Conservation (phyloP, 345 rosid species). For the Brassica cretica region DNA sequence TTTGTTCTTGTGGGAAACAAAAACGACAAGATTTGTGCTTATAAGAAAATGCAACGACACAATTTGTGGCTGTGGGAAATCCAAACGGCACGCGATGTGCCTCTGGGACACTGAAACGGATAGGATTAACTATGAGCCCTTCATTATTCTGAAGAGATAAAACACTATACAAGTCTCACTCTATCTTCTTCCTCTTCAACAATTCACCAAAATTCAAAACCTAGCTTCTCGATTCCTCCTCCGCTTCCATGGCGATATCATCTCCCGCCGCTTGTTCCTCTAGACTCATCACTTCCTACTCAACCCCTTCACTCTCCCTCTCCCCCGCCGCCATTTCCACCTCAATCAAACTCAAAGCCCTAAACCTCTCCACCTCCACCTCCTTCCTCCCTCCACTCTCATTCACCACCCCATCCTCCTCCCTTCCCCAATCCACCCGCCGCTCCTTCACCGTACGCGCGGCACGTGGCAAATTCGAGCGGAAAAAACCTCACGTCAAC, state of each 20-base stretch:
- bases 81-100: not conserved
- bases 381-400: not conserved
- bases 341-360: not conserved
- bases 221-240: not conserved
- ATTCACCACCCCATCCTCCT: not conserved
- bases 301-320: not conserved
- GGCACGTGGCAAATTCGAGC: not conserved
- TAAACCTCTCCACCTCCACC: not conserved
- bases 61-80: not conserved
- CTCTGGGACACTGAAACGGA: not conserved
- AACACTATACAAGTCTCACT: conserved; percentile 1
- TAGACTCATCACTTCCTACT: not conserved
- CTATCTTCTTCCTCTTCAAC: not conserved
- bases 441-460: not conserved
- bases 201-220: not conserved
- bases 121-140: not conserved
- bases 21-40: not conserved
- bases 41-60: not conserved
- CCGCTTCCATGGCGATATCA: not conserved
- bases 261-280: not conserved
- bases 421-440: not conserved
- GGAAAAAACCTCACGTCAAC: not conserved
- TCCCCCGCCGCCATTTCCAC: not conserved
- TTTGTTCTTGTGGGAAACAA: not conserved
- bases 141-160: not conserved